Percentiles rank a stretch among this genome's conserved stretches.
These are phyloP conservation scores for Solioccasus polychromus DNA, from an alignment of 768 basidiomycete genomes.

Conservation along the genomic window DNA sequence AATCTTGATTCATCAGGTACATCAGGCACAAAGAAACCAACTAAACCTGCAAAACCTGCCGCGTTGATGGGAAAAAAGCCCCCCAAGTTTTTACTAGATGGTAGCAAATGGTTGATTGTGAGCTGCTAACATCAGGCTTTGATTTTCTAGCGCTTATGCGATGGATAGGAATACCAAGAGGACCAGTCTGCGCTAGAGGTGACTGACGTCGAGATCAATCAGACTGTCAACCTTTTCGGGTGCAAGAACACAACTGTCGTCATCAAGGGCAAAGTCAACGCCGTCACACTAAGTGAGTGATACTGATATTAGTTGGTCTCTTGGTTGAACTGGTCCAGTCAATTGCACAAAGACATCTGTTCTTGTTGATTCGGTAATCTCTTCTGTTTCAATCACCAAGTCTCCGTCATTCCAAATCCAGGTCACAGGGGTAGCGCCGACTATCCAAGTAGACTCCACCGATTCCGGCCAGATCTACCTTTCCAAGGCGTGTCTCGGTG, in stretches of 20 bases:
- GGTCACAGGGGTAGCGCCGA: slow-evolving; percentile 86
- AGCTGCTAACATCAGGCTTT: slow-evolving; percentile 22
- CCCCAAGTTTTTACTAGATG: slow-evolving; percentile 82
- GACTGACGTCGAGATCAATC: slow-evolving; percentile 72
- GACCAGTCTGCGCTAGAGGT: slow-evolving; percentile 70
- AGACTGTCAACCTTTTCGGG: slow-evolving; percentile 84
- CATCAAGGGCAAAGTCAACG: slow-evolving; percentile 93
- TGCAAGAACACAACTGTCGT: slow-evolving; percentile 84
- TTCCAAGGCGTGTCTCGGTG: slow-evolving; percentile 72
- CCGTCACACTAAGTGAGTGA: slow-evolving; percentile 74
- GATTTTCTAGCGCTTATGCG: slow-evolving; percentile 2
- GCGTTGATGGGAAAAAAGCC: slow-evolving; percentile 88
- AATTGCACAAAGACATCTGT: slow-evolving; percentile 87
- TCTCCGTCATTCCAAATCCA: slow-evolving; percentile 94
- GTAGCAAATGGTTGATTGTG: slow-evolving; percentile 92
- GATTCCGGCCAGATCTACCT: slow-evolving; percentile 96
- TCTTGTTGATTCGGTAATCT: slow-evolving; percentile 90
- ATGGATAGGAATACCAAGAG: slow-evolving; percentile 84
- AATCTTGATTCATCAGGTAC: not conserved
- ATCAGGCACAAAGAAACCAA: slow-evolving; percentile 56
- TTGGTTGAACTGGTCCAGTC: slow-evolving; percentile 44
- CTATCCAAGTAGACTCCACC: slow-evolving; percentile 90
- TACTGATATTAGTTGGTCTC: not conserved
- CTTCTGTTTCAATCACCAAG: slow-evolving; percentile 81
- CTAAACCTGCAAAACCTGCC: slow-evolving; percentile 82